phyloP scores from a whole-genome alignment of 768 basidiomycete genomes.

The Suillus subalutaceus region DNA sequence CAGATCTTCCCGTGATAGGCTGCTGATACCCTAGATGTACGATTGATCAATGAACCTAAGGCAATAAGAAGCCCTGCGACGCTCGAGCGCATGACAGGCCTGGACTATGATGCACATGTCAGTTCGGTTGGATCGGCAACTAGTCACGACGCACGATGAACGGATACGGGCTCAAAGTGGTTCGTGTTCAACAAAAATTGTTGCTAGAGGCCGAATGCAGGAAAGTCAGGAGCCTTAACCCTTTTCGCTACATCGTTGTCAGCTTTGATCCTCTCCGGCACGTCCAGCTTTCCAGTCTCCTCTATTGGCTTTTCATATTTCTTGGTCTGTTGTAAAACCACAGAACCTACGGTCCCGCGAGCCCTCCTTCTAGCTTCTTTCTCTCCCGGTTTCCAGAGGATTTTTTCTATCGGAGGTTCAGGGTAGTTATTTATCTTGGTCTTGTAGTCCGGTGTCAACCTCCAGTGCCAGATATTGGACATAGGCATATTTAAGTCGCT shows the following conservation, averaged over 20 bases:
- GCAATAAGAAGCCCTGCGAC: neutral
- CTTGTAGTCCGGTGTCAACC: slow-evolving; percentile 10
- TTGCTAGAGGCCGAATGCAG: slow-evolving; percentile 2
- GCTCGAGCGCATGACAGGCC: neutral
- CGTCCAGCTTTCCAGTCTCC: neutral
- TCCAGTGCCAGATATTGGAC: slow-evolving; percentile 10
- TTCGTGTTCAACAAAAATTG: neutral
- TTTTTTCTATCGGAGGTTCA: slow-evolving; percentile 5
- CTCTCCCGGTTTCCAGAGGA: slow-evolving; percentile 6
- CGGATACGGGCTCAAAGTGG: neutral
- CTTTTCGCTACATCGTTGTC: neutral
- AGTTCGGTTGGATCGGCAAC: neutral
- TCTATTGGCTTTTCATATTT: neutral
- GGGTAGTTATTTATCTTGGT: slow-evolving; percentile 10
- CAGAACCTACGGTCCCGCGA: neutral
- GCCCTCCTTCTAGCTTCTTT: slow-evolving; percentile 2
- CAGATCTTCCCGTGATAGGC: neutral
- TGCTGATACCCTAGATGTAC: neutral
- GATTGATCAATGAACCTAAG: neutral
- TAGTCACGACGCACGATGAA: neutral
- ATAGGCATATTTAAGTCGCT: neutral
- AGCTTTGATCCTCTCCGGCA: neutral
- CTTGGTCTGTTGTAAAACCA: neutral
- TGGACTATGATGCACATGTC: neutral
- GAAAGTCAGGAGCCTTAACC: neutral